phyloP scores from a whole-genome alignment of 140 eudicot species.

The Oenanthe javanica region DNA sequence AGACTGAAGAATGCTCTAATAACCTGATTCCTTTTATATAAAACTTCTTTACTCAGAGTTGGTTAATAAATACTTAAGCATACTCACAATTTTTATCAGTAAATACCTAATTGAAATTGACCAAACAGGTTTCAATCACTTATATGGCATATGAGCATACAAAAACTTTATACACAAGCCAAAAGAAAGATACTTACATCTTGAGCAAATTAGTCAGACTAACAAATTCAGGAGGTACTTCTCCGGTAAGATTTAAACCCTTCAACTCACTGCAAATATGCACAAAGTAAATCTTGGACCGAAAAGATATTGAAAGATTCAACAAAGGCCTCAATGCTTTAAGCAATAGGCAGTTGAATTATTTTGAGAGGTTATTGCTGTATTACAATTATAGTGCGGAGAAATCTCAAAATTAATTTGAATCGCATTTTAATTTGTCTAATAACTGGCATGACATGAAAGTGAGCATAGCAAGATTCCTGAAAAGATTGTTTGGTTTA shows the following conservation, averaged over 20 bases:
- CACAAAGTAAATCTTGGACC: neutral
- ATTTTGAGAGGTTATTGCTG: neutral
- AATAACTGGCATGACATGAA: neutral
- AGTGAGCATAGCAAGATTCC: neutral
- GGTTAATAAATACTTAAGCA: neutral
- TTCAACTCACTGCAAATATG: slow-evolving; percentile 2
- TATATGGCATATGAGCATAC: neutral
- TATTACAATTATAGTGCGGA: neutral
- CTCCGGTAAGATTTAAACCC: slow-evolving; percentile 7
- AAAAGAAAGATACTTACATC: neutral
- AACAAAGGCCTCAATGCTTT: neutral
- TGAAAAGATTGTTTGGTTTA: neutral
- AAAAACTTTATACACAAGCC: neutral
- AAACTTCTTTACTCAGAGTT: neutral
- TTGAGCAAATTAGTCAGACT: neutral
- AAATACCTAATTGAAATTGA: neutral
- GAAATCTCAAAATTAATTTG: neutral
- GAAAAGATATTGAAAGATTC: neutral
- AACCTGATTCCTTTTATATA: neutral
- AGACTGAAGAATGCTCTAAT: neutral
- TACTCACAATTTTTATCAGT: neutral
- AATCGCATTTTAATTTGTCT: neutral
- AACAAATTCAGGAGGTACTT: neutral
- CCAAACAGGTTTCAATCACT: neutral
- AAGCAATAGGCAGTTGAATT: neutral